Evolutionary conservation across 2,329 filamentous ascomycete genomes (phyloP), one percentile per base, ranked within the genome.

Genomic region (Amesomyces nigricolor): DNA sequence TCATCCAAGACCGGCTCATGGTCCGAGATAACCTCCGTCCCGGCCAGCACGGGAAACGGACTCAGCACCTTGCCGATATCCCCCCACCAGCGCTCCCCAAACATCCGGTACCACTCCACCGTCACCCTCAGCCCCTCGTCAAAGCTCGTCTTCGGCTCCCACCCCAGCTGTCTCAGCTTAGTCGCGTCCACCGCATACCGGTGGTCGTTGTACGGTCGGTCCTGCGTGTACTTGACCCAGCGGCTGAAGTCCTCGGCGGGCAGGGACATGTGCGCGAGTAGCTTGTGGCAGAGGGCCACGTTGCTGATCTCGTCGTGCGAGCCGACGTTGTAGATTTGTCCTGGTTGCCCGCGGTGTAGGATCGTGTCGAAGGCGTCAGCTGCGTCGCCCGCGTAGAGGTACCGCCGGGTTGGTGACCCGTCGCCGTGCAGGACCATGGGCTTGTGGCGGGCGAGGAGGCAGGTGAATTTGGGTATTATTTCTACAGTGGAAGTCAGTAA

Each of bases 301-400:
- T 91, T 91, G 61, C 86, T 88, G 46, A 91, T 80, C 67, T 91
- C 88, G 67, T 91, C 86, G 58, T 80, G 79, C 0, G 89, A 91
- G 44, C 86, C 86, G 9, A 94, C 86, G 61, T 94, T 94, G 76
- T 94, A 94, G 58, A 88, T 82, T 65, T 91, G 85, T 1, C 88
- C 88, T 35, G 88, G 75, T 48, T 78, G 73, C 17, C 89, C 89
- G 64, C 83, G 85, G 76, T 94, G 89, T 22, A 94, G 78, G 64
- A 94, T 90, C 0, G 87, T 90, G 72, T 94, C 88, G 64, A 92
- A 87, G 2, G 88, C 89, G 65, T 92, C 87, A 4, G 86, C 86
- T 2, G 88, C 88, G 67, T 94, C 89, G 8, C 83, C 85, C 2
- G 87, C 89, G 64, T 85, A 92, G 8, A 94, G 78, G 67, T 91